These are phyloP conservation scores for Pilobolus umbonatus DNA, from an alignment of 192 early-diverging fungal genomes.

Conservation along the genomic window DNA sequence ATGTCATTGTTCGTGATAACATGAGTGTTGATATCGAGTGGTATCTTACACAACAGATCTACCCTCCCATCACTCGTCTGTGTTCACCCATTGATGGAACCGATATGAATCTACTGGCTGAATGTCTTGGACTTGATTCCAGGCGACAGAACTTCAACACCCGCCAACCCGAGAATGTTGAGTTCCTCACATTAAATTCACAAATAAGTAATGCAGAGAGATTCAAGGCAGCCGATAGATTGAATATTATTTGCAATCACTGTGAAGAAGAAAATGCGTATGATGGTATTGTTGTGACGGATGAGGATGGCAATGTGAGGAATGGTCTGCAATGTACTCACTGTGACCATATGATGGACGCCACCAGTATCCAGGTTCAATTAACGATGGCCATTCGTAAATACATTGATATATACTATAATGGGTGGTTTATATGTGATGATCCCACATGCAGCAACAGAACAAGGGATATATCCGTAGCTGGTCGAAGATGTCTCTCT, in stretches of 20 bases:
- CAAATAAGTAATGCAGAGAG: constrained; percentile 69
- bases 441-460: constrained; percentile 62
- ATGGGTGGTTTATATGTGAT: constrained; percentile 75
- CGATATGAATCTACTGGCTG: constrained; percentile 69
- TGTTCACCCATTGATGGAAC: constrained; percentile 84
- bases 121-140: constrained; percentile 79
- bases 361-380: constrained; percentile 56
- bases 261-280: constrained; percentile 53
- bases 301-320: constrained; percentile 15
- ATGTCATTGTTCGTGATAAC: constrained; percentile 64
- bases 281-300: constrained; percentile 23
- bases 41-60: constrained; percentile 90
- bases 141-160: constrained; percentile 47
- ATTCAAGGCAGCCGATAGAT: constrained; percentile 68
- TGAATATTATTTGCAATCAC: constrained; percentile 51
- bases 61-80: constrained; percentile 81
- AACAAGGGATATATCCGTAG: constrained; percentile 66
- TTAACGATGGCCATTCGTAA: constrained; percentile 58
- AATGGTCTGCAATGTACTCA: constrained; percentile 49
- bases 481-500: constrained; percentile 62
- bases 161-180: constrained; percentile 36
- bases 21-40: constrained; percentile 73
- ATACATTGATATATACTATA: constrained; percentile 67
- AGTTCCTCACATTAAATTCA: constrained; percentile 70
- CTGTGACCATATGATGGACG: constrained; percentile 45